phyloP scores from a whole-genome alignment of 805 yeast species.

The Debaryomyces prosopidis region DNA sequence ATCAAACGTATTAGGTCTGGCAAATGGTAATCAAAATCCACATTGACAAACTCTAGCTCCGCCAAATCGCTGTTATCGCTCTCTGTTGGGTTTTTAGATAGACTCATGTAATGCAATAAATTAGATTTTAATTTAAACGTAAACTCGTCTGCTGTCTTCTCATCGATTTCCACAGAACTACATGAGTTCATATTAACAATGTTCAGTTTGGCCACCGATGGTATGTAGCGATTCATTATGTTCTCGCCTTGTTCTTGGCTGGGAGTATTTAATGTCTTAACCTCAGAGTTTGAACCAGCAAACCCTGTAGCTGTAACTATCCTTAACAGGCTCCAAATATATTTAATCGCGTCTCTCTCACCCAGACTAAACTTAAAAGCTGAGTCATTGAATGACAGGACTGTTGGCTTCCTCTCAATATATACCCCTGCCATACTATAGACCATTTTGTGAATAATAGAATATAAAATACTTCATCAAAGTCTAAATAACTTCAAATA shows the following conservation, averaged over 20 bases:
- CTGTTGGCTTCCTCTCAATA: too few species aligned
- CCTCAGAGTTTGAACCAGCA: neutral
- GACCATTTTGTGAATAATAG: too few species aligned
- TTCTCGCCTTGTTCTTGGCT: too few species aligned
- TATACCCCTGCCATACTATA: too few species aligned
- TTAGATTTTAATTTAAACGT: neutral
- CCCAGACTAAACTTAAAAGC: neutral
- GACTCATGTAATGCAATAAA: neutral
- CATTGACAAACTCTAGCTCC: conserved; percentile 5
- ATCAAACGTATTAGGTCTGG: conserved; percentile 16
- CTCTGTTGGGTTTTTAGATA: neutral
- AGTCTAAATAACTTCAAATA: too few species aligned
- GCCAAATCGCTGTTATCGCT: neutral
- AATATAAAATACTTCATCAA: too few species aligned
- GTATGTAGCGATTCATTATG: too few species aligned
- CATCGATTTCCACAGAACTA: neutral
- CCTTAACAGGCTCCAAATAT: conserved; percentile 1
- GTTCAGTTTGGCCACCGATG: too few species aligned
- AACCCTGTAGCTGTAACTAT: conserved; percentile 1
- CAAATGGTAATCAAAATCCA: conserved; percentile 15
- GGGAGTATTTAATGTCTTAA: neutral
- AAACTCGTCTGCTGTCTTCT: neutral
- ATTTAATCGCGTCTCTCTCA: conserved; percentile 1
- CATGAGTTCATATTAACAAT: too few species aligned
- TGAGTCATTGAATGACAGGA: too few species aligned